Base-by-base conservation (phyloP, 2,329 filamentous ascomycete species). In the Stachybotrys elegans region DNA sequence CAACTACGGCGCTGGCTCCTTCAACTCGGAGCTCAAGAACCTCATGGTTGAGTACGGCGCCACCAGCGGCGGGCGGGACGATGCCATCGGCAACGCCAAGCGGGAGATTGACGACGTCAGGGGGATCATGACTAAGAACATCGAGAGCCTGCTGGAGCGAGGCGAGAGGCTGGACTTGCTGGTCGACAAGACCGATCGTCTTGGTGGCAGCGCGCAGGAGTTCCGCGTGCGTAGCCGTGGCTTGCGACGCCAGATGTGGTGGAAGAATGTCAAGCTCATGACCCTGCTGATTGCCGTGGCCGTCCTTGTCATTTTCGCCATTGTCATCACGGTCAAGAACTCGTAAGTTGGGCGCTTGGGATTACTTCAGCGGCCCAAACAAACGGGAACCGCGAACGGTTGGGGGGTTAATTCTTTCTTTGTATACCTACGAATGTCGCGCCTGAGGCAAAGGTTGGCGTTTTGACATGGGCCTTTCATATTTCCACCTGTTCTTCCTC, bases 201-300 rank as follows among this genome's bases (percentile, higher is more conserved):
- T 98, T 31, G 93, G 92, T 13, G 88, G 88, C 22, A 93, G 83
- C 63, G 90, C 93, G 43, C 76, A 84, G 56, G 93, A 98, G 62
- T 98, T 98, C 62, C 75, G 93, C 42, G 84, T 97, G 16, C 77
- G 92, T 54, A 94, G 87, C 63, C 75, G 90, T 21, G 90, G 89
- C 1, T 66, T 98, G 56, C 87, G 93, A 71, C 79, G 94, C 60
- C 79, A 85, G 67, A 97, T 98, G 93, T 98, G 93, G 93, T 97
- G 92, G 92, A 97, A 97, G 83, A 97, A 98, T 65, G 79, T 95
- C 37, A 94, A 94, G 72, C 69, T 98, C 54, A 95, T 97, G 90
- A 84, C 80, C 6, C 66, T 98, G 55, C 60, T 91, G 49, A 73
- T 67, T 4, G 59, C 96, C 36, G 88, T 91, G 2, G 67, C 93